Base-by-base conservation (phyloP, 768 basidiomycete genomes). In the Termitomyces sp. region DNA sequence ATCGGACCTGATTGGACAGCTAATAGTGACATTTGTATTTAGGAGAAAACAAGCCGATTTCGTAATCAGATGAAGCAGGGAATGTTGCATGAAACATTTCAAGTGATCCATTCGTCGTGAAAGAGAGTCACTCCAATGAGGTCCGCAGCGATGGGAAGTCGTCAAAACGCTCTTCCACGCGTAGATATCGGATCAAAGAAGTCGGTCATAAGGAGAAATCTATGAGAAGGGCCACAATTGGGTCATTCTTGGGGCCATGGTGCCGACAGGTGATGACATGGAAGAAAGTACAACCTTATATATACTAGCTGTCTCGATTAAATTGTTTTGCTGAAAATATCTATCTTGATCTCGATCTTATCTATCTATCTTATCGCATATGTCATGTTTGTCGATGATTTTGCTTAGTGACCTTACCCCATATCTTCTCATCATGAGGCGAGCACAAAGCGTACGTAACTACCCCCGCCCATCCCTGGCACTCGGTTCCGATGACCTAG, bases 361-460 rank as follows among this genome's bases (percentile, higher is more conserved):
- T 23, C 23, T 23, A 23, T 23, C 23, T 40, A 50, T 50, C 50
- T 50, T 50, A 50, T 50, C 50, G 10, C 35, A 26, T 38, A 35
- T 23, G 28, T 40, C 23, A 33, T 21, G 23, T 23, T 26, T 50
- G 35, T 50, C 1, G 23, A 23, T 23, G 23, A 23, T 23, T 23
- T 19, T 23, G 48, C 44, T 7, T 26, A 15, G 23, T 46, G 6
- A 30, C 4, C 12, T 21, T 3, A 23, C 23, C 23, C 37, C 11
- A 0, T 21, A 26, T 28, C 45, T 46, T 49, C 19, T 31, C 61
- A 15, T 62, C 53, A 83, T 85, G 84, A 82, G 84, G 48, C 82
- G 85, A 37, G 76, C 84, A 21, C 86, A 88, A 63, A 85, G 81
- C 61, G 76, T 82, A 31, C 78, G 85, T 57, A 74, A 82, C 63